Base-by-base conservation (phyloP, 2,329 filamentous ascomycete genomes). In the Raffaelea deltoideospora region DNA sequence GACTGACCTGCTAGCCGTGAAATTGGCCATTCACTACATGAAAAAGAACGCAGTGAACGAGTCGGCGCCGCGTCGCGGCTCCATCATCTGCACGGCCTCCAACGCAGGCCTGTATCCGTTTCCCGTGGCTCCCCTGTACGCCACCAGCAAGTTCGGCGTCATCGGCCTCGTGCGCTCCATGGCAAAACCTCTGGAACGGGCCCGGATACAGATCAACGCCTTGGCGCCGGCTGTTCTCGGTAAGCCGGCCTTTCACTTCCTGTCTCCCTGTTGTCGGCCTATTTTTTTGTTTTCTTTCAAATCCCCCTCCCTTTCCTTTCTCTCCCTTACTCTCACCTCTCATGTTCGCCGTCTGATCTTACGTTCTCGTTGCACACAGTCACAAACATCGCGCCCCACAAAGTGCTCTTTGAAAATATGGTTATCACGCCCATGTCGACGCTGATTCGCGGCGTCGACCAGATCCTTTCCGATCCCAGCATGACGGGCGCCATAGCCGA, bases 61-160 rank as follows among this genome's bases (percentile, higher is more conserved):
- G 10, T 3, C 21, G 31, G 10, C n/a, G 15, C 22, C 36, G 11
- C n/a, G n/a, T n/a, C 39, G 56, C 20, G 64, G 65, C 0, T 55
- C 54, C 7, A 65, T 71, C 30, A 56, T 70, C 35, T 69, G 65
- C 52, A 70, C 67, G 0, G 60, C 66, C 0, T 69, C 65, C 4
- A 69, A 68, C 46, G 65, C 63, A 2, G 67, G 66, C 1, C 35
- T 70, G 1, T 70, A 71, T 42, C 55, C 64, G 0, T 67, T 71
- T 37, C 59, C 64, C 0, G 56, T 62, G 3, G 62, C 64, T 2
- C 67, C 67, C 1, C 44, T 69, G 6, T 70, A 71, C 43, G 57
- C 61, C 3, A 56, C 60, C 3, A 57, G 60, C 11, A 70, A 71
- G 43, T 51, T 56, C 32, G 67, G 54, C 9, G 52, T 69, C 1